Base-by-base conservation (phyloP, 495 filamentous ascomycete genomes). In the Xeromyces bisporus region DNA sequence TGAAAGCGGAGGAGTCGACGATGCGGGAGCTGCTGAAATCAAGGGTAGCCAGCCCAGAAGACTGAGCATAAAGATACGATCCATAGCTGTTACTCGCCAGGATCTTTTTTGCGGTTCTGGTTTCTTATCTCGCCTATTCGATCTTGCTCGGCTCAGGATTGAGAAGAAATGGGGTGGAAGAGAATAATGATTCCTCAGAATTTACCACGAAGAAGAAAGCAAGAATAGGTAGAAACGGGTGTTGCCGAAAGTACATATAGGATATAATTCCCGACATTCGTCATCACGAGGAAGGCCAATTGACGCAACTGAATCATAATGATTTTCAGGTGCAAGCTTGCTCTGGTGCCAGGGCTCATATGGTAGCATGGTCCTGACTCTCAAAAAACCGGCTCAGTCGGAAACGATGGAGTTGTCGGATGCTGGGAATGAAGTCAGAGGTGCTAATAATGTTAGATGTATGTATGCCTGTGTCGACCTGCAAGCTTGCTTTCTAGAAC, bases 1-100 rank as follows among this genome's bases (percentile, higher is more conserved):
- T 7, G 33, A 34, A 12, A 18, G 20, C 16, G 15, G 33, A 3
- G 8, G 35, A 23, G 15, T 25, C 15, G 34, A 15, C 8, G 11
- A 10, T 7, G 23, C 26, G 15, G 35, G 29, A 13, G 23, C 6
- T 1, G 35, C 28, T 4, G 15, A 11, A 26, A 13, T 29, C 1
- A 41, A 44, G 0, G 44, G 29, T 26, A 48, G 14, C n/a, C 33
- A 40, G 33, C 39, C 28, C 35, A 50, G 23, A 18, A 39, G 9
- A 26, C 39, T 32, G 30, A 48, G 12, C 3, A 36, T 15, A 8
- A 41, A 28, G 7, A 42, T 0, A 21, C 5, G 24, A 7, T 41
- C 31, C 35, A 17, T 35, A 18, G 36, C 36, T 34, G 38, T 43
- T 2, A 23, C 25, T 5, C 5, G 6, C 10, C n/a, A 27, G 13